Conservation (phyloP, 441 rosid species). For the Euphorbia schlechtendalii region DNA sequence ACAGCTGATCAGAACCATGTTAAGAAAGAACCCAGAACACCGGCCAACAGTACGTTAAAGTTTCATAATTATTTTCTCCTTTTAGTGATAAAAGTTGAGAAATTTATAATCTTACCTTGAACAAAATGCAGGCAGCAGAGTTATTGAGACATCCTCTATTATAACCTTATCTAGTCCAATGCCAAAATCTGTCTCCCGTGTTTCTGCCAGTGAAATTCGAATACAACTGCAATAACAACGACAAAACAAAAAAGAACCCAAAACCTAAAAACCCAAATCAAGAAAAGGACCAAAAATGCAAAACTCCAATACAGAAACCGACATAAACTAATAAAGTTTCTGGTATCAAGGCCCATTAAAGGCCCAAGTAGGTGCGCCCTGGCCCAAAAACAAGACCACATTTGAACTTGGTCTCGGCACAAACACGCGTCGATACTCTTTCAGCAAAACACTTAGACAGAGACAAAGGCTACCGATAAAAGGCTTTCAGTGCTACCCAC, state of each 20-base stretch:
- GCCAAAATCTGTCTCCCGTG: slow-evolving; percentile 47
- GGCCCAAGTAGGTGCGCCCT: no score
- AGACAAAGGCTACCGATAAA: no score
- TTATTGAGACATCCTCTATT: slow-evolving; percentile 54
- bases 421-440: no score
- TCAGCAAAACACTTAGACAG: no score
- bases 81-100: not conserved
- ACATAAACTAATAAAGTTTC: slow-evolving; percentile 19
- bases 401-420: no score
- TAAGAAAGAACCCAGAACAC: slow-evolving; percentile 62
- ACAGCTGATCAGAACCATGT: slow-evolving; percentile 56
- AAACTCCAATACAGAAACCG: not conserved
- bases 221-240: slow-evolving; percentile 23
- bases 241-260: slow-evolving; percentile 27
- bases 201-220: slow-evolving; percentile 49
- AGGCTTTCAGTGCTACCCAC: no score
- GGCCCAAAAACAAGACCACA: no score
- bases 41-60: slow-evolving; percentile 51
- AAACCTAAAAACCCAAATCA: slow-evolving; percentile 19
- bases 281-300: slow-evolving; percentile 15
- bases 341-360: no score
- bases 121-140: slow-evolving; percentile 45
- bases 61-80: not conserved
- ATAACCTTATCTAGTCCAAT: slow-evolving; percentile 44
- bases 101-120: not conserved